Percentiles rank a stretch among this genome's conserved stretches.
phyloP scores from a whole-genome alignment of 805 yeast genomes.

The Lachancea quebecensis region DNA sequence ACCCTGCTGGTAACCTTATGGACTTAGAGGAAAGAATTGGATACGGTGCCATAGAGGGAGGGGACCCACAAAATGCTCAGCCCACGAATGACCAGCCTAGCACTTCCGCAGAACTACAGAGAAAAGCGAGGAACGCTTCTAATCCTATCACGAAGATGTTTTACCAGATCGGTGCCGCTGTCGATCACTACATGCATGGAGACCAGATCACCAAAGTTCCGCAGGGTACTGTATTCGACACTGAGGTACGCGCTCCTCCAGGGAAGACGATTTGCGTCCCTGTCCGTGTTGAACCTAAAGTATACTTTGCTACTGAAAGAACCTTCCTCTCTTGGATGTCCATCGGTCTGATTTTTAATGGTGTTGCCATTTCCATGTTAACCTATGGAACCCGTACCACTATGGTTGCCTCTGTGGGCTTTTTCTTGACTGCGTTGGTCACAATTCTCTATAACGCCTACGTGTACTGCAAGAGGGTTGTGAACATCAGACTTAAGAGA shows the following conservation, averaged over 20 bases:
- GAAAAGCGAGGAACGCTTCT: constrained; percentile 17
- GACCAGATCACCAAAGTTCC: constrained; percentile 50
- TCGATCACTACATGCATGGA: constrained; percentile 45
- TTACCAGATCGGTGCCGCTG: constrained; percentile 15
- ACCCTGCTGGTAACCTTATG: constrained; percentile 47
- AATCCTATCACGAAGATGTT: constrained; percentile 18
- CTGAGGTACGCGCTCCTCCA: constrained; percentile 63
- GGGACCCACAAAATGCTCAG: constrained; percentile 2
- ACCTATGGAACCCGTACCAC: constrained; percentile 76
- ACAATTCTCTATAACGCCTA: constrained; percentile 67
- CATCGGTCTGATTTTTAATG: constrained; percentile 79
- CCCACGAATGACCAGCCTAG: constrained; percentile 17
- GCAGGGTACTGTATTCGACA: constrained; percentile 55
- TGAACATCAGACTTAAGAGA: constrained; percentile 72
- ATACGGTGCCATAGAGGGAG: constrained; percentile 36
- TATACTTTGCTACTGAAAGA: constrained; percentile 97
- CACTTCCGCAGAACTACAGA: constrained; percentile 28
- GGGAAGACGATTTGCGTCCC: constrained; percentile 91
- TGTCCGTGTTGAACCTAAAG: constrained; percentile 95
- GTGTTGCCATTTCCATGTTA: constrained; percentile 79
- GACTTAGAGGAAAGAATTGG: constrained; percentile 67
- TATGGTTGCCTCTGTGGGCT: constrained; percentile 77
- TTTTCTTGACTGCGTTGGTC: constrained; percentile 70
- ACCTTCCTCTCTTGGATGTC: constrained; percentile 92
- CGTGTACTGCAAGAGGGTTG: constrained; percentile 74